A percentile compares a stretch with the other conserved stretches of the same genome.
phyloP scores from a whole-genome alignment of 768 basidiomycete genomes.

The Calocybe indica region DNA sequence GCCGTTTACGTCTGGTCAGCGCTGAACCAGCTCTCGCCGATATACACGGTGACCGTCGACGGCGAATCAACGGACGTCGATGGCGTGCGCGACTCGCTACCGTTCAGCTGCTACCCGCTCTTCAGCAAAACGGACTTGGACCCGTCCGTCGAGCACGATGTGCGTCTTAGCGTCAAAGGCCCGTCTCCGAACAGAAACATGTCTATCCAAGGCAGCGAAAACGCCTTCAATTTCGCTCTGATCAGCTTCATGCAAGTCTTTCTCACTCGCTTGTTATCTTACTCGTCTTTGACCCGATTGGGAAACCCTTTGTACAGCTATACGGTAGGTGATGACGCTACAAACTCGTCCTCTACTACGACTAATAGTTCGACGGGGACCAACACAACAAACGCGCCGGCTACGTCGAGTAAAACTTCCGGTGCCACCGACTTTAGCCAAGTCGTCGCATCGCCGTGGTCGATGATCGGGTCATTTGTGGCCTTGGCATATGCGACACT shows the following conservation, averaged over 20 bases:
- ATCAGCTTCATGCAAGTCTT: constrained; percentile 16
- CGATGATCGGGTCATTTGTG: no score
- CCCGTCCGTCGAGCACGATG: constrained; percentile 14
- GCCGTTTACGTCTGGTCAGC: constrained; percentile 19
- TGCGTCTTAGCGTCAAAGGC: constrained; percentile 18
- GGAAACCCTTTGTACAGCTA: no score
- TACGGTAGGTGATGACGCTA: no score
- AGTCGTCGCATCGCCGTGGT: no score
- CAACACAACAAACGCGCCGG: no score
- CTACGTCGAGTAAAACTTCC: no score
- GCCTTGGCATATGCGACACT: no score
- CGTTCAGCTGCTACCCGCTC: constrained; percentile 16
- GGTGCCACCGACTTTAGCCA: no score
- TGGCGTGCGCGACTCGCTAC: constrained; percentile 10
- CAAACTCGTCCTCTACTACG: no score
- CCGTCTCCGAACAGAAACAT: constrained; percentile 12
- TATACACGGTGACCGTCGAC: constrained; percentile 19
- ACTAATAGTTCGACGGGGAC: no score
- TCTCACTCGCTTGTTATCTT: no score
- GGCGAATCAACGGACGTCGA: constrained; percentile 17
- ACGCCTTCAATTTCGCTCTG: constrained; percentile 13
- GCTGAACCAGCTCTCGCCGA: constrained; percentile 13
- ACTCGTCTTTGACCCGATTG: no score
- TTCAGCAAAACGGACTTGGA: constrained; percentile 17
- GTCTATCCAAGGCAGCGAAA: constrained; percentile 6